Conservation (phyloP, 1,284 basidiomycete genomes). For the Cryptococcus jaspeensis region DNA sequence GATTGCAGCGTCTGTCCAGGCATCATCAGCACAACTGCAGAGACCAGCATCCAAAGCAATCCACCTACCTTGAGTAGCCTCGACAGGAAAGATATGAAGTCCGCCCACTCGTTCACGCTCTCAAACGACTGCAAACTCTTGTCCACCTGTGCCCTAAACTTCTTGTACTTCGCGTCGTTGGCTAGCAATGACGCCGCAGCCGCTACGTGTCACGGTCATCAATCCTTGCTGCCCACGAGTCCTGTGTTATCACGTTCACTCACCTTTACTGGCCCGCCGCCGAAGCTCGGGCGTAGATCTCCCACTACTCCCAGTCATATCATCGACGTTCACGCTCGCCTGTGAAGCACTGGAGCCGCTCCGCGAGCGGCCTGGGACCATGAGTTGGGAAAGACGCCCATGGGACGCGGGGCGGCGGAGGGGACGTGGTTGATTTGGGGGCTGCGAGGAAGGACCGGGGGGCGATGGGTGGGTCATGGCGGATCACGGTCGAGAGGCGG, state of each 20-base stretch:
- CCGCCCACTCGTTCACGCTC: slow-evolving; percentile 98
- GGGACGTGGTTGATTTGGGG: slow-evolving; percentile 8
- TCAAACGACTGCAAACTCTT: slow-evolving; percentile 91
- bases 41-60: not conserved
- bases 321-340: slow-evolving; percentile 31
- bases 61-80: slow-evolving; percentile 80
- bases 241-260: slow-evolving; percentile 7
- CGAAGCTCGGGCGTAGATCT: slow-evolving; percentile 44
- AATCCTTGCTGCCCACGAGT: not conserved
- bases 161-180: slow-evolving; percentile 89
- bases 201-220: slow-evolving; percentile 15
- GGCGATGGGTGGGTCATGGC: not conserved
- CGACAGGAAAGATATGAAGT: slow-evolving; percentile 97
- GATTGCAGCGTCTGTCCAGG: slow-evolving; percentile 77
- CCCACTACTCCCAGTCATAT: slow-evolving; percentile 23
- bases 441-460: slow-evolving; percentile 8
- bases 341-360: slow-evolving; percentile 33
- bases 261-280: slow-evolving; percentile 39
- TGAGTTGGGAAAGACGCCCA: slow-evolving; percentile 38
- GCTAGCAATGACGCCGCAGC: slow-evolving; percentile 41
- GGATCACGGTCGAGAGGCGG: no score
- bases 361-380: slow-evolving; percentile 37
- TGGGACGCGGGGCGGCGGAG: slow-evolving; percentile 38
- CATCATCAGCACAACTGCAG: not conserved
- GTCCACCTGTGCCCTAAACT: slow-evolving; percentile 88